Base-by-base conservation (phyloP, 441 rosid species). In the Gossypium davidsonii region DNA sequence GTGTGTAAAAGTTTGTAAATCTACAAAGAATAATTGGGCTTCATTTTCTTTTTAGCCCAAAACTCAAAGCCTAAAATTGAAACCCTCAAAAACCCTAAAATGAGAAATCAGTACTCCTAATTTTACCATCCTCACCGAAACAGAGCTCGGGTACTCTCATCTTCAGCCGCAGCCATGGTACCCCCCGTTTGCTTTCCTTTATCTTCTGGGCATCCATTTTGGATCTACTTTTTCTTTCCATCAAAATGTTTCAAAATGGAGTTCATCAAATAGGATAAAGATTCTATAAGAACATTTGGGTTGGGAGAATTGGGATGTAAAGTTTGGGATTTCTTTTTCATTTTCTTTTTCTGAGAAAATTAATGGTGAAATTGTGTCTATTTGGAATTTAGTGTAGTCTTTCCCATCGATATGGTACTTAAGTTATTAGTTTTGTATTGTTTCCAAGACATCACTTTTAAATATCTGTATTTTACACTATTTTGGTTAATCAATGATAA, bases 101-200 rank as follows among this genome's bases (percentile, higher is more conserved):
- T 20, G 28, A 57, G 15, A 23, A 57, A 6, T 59, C 64, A 5
- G 6, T 59, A 26, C 48, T 37, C n/a, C 67, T 0, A 17, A 3
- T 37, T 31, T 37, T 42, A 37, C 26, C 25, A 3, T 62, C n/a
- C 48, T 37, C 66, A 3, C 49, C 14, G n/a, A 60, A 60, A 60
- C 44, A 28, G 44, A 60, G 21, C 44, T 60, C 4, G 25, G 48
- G 49, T 17, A 34, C 14, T 62, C 49, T 62, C 26, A 15, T 37
- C 49, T 39, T 63, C 67, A 9, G 51, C 51, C 12, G 67, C 51
- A 63, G 26, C 51, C 25, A 63, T 63, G 67, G 67, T 63, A 63
- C 9, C 9, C 67, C 42, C 51, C 10, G 0, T n/a, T 37, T 8
- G 3, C 17, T 18, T n/a, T 15, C 3, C 20, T 15, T 61, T n/a